These are phyloP conservation scores for Penicillium glabrum DNA, from an alignment of 2,329 filamentous ascomycete species.

Conservation along the genomic window DNA sequence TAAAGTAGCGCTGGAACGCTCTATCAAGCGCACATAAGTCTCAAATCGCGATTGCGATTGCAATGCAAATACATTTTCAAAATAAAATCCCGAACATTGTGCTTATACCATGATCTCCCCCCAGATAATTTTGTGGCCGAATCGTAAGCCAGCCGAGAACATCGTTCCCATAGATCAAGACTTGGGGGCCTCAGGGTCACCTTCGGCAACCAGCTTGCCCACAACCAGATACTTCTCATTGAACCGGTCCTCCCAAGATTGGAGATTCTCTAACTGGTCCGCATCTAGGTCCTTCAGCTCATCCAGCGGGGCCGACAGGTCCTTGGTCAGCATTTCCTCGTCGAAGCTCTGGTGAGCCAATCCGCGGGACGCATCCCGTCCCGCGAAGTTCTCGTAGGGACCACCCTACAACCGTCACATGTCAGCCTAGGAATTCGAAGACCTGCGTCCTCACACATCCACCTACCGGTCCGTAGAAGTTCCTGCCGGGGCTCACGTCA, in stretches of 20 bases:
- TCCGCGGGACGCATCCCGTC: slow-evolving; percentile 83
- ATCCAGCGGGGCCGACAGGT: slow-evolving; percentile 81
- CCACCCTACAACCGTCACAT: slow-evolving; percentile 57
- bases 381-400: slow-evolving; percentile 94
- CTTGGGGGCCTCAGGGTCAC: slow-evolving; percentile 45
- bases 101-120: not conserved
- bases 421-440: not conserved
- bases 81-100: not conserved
- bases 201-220: slow-evolving; percentile 73
- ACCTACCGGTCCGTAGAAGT: slow-evolving; percentile 83
- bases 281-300: slow-evolving; percentile 67
- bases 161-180: slow-evolving; percentile 7
- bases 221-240: slow-evolving; percentile 93
- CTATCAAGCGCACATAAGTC: not conserved
- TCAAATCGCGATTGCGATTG: not conserved
- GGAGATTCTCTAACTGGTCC: slow-evolving; percentile 79
- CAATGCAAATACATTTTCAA: not conserved
- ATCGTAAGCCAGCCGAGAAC: not conserved
- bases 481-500: slow-evolving; percentile 80
- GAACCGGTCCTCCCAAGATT: slow-evolving; percentile 93
- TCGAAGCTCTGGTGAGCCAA: slow-evolving; percentile 92
- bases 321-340: slow-evolving; percentile 89
- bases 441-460: not conserved
- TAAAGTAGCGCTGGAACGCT: not conserved
- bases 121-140: not conserved